Evolutionary conservation across 106 monocot species (phyloP).

Genomic region (Allium cepa): DNA sequence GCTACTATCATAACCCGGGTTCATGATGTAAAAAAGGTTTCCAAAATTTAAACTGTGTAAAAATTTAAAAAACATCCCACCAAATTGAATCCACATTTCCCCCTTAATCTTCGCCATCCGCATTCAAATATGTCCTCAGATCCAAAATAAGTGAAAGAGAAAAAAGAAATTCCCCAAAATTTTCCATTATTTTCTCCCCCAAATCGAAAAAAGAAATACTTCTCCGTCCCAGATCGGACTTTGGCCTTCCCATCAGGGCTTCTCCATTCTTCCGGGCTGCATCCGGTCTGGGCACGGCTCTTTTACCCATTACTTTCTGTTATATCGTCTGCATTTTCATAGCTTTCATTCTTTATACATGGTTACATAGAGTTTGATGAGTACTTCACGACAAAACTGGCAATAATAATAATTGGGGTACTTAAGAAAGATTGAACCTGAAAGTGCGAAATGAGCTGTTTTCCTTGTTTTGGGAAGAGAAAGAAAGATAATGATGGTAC

Average conservation of each 20-base stretch:
- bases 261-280: not conserved
- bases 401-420: not conserved
- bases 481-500: not conserved
- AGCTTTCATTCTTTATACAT: not conserved
- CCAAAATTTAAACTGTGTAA: too few species aligned
- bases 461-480: conserved; percentile 6
- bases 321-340: not conserved
- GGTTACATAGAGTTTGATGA: not conserved
- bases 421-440: not conserved
- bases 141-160: conserved; percentile 3
- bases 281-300: conserved; percentile 9
- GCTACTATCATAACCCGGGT: too few species aligned
- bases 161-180: not conserved
- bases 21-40: too few species aligned
- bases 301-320: not conserved
- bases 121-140: conserved; percentile 13
- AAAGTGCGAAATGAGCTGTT: conserved; percentile 3
- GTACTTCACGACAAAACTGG: too few species aligned
- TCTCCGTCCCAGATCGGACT: conserved; percentile 4
- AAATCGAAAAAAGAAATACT: not conserved
- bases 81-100: conserved; percentile 10
- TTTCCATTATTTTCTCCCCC: not conserved
- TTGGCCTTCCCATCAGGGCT: not conserved
- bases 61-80: not conserved
- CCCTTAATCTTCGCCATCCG: conserved; percentile 6